These are phyloP conservation scores for Murraya koenigii DNA, from an alignment of 345 rosid genomes.

Conservation along the genomic window DNA sequence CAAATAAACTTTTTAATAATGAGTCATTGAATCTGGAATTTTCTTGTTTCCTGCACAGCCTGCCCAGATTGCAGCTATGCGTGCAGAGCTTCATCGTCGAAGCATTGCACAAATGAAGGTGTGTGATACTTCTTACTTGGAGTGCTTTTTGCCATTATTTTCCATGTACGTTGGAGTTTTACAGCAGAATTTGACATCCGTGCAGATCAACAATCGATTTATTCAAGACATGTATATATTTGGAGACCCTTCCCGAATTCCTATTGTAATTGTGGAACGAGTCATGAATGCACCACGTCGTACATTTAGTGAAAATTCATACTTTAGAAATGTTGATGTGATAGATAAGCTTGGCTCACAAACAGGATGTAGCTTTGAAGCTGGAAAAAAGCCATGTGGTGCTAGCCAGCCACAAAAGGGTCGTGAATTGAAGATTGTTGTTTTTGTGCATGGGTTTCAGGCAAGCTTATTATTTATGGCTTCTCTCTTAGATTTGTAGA, in stretches of 20 bases:
- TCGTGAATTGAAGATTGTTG: conserved; percentile 64
- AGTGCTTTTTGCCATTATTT: conserved; percentile 5
- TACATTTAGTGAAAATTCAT: conserved; percentile 71
- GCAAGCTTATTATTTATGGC: conserved; percentile 33
- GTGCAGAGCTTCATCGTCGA: conserved; percentile 94
- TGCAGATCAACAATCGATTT: conserved; percentile 82
- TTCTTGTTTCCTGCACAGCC: conserved; percentile 50
- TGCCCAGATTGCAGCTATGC: conserved; percentile 70
- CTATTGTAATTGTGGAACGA: conserved; percentile 77
- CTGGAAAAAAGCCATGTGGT: conserved; percentile 31
- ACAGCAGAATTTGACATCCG: conserved; percentile 19
- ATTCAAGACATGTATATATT: conserved; percentile 93
- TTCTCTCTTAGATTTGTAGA: neutral
- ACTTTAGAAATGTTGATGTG: conserved; percentile 61
- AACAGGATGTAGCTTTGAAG: conserved; percentile 27
- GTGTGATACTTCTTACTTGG: conserved; percentile 20
- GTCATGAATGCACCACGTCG: conserved; percentile 86
- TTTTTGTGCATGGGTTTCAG: conserved; percentile 98
- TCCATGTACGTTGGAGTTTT: conserved; percentile 9
- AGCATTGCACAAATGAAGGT: conserved; percentile 98
- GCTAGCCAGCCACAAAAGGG: conserved; percentile 30
- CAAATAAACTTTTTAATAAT: conserved; percentile 9
- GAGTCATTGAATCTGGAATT: conserved; percentile 21
- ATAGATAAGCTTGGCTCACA: conserved; percentile 35
- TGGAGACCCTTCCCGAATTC: conserved; percentile 78